Base-by-base conservation (phyloP, 805 yeast species). In the Nakazawaea siamensis region DNA sequence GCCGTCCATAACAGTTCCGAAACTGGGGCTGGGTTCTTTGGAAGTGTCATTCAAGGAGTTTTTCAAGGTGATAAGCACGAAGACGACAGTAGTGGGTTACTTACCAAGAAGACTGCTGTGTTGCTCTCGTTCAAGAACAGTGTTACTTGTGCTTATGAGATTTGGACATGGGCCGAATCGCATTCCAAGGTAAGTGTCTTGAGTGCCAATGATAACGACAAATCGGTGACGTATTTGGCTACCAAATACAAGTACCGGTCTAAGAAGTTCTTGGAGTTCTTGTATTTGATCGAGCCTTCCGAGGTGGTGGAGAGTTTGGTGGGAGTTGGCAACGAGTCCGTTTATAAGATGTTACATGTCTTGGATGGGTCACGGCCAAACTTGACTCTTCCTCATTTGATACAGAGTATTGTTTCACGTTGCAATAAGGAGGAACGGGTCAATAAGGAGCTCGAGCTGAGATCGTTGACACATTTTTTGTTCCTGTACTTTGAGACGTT, bases 361-460 rank as follows among this genome's bases (percentile, higher is more conserved):
- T 58, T 88, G 32, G 96, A 88, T 56, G 90, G 92, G 1, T 81
- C 94, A 6, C 73, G 83, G 43, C 82, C 94, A 0, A 82, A 76
- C 38, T 47, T 73, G 4, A 81, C 94, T 0, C 59, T 86, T 11
- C 88, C 94, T 0, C 68, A 72, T 45, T 58, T 87, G 4, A 62
- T 84, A 44, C 65, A 71, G 38, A 62, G 83, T 0, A 62, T 80
- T 21, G 50, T 55, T 16, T 59, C 74, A 8, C 58, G 80, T 39
- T 60, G 72, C 8, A 62, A 39, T n/a, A 20, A 20, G 23, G 21
- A 35, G 39, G n/a, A 51, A 53, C 8, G 59, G 57, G 35, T 71
- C 84, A 0, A 60, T 74, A 1, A 38, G 44, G 24, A 38, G 39
- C 51, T 80, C 3, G 48, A 64, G 5, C 75, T 67, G 7, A 54